Conservation (phyloP, 108 stramenopile species). For the Fragilariopsis cylindrus region DNA sequence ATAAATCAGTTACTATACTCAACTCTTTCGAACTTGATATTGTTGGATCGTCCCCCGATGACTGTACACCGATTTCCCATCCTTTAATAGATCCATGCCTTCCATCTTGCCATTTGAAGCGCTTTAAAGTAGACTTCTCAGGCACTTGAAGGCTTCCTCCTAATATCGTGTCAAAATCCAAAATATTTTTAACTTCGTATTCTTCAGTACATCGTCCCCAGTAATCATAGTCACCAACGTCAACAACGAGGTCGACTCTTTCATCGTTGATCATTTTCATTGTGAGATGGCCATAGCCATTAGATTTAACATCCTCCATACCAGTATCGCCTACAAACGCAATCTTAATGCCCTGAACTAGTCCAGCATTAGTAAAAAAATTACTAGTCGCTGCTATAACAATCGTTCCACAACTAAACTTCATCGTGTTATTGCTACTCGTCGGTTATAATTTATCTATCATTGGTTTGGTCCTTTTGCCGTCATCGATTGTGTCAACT, state of each 20-base stretch:
- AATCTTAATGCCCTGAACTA: constrained; percentile 12
- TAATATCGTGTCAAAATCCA: not conserved
- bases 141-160: constrained; percentile 4
- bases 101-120: constrained; percentile 21
- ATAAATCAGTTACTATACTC: not conserved
- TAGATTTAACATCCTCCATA: not conserved
- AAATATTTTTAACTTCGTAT: not conserved
- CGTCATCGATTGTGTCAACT: too few species aligned
- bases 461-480: too few species aligned
- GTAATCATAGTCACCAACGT: constrained; percentile 20
- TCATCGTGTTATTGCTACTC: too few species aligned
- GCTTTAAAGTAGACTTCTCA: not conserved
- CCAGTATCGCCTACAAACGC: constrained; percentile 22
- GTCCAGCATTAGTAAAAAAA: too few species aligned
- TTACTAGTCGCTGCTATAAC: too few species aligned
- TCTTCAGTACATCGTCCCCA: constrained; percentile 17
- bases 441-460: too few species aligned
- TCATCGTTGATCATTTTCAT: constrained; percentile 17
- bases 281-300: constrained; percentile 19
- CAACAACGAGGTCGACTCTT: constrained; percentile 17
- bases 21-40: not conserved
- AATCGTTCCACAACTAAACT: too few species aligned
- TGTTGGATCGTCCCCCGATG: not conserved
- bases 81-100: not conserved
- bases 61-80: constrained; percentile 10